These are phyloP conservation scores for Colletotrichum graminicola DNA, from an alignment of 2,329 filamentous ascomycete genomes.

Conservation along the genomic window DNA sequence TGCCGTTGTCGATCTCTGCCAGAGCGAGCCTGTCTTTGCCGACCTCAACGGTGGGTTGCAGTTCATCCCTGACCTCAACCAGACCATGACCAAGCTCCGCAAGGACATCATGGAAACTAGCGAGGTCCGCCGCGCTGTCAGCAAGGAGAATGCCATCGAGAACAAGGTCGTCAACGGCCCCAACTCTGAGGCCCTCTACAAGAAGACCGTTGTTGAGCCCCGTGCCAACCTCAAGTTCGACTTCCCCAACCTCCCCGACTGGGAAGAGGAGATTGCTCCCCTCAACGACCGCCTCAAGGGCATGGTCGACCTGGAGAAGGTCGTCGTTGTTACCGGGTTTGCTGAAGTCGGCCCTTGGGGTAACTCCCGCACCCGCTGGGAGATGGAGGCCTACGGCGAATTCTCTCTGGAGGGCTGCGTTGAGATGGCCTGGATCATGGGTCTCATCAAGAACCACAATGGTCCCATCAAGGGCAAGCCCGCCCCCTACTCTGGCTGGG, in stretches of 20 bases:
- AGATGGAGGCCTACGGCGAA: conserved; percentile 97
- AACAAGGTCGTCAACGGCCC: conserved; percentile 98
- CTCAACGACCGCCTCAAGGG: conserved; percentile 91
- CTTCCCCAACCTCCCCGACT: conserved; percentile 90
- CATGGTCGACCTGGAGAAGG: conserved; percentile 98
- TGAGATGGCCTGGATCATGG: conserved; percentile 99
- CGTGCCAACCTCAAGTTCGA: conserved; percentile 98
- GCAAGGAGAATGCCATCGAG: conserved; percentile 95
- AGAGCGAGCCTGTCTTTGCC: conserved; percentile 94
- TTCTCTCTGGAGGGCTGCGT: conserved; percentile 98
- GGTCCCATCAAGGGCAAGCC: conserved; percentile 91
- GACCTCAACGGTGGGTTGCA: conserved; percentile 98
- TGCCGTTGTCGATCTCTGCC: conserved; percentile 93
- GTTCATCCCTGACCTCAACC: conserved; percentile 96
- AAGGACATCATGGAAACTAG: conserved; percentile 96
- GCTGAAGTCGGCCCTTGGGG: conserved; percentile 97
- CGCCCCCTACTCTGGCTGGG: conserved; percentile 90
- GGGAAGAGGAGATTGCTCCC: conserved; percentile 90
- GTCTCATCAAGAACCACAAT: conserved; percentile 98
- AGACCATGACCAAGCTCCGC: conserved; percentile 91
- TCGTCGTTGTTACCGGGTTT: conserved; percentile 97
- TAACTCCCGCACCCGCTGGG: conserved; percentile 97
- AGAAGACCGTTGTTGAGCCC: conserved; percentile 92
- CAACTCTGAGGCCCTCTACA: conserved; percentile 90
- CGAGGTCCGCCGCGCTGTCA: conserved; percentile 92